A percentile compares a stretch with the other conserved stretches of the same genome.
Conservation (phyloP, 177 flowering plant species). For the Tripterygium wilfordii region DNA sequence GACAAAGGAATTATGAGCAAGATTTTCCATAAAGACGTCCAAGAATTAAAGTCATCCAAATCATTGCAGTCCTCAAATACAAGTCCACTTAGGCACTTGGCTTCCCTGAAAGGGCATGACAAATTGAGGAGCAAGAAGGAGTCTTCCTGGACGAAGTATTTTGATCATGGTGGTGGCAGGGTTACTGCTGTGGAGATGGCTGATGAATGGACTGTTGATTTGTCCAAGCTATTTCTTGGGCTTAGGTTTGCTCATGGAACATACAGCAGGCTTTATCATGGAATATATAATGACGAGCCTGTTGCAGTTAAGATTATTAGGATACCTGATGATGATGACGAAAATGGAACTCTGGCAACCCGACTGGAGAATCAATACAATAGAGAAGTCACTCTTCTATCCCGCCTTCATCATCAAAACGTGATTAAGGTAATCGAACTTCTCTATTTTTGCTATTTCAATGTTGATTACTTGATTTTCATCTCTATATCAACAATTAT, state of each 20-base stretch:
- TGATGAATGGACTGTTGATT: conserved; percentile 62
- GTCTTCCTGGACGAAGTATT: conserved; percentile 63
- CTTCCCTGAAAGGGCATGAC: conserved; percentile 31
- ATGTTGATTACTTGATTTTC: no score
- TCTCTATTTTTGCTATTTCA: neutral
- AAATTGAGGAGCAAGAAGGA: conserved; percentile 47
- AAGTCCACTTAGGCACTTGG: conserved; percentile 39
- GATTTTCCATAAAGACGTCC: conserved; percentile 20
- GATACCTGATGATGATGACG: conserved; percentile 83
- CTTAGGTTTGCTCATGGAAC: conserved; percentile 83
- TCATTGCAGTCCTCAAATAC: conserved; percentile 9
- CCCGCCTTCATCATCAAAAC: conserved; percentile 68
- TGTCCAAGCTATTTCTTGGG: conserved; percentile 71
- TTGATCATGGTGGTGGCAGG: conserved; percentile 69
- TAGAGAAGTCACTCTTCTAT: conserved; percentile 74
- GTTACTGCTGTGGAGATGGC: conserved; percentile 60
- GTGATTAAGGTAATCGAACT: conserved; percentile 56
- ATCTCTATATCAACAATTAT: no score
- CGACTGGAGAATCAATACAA: conserved; percentile 70
- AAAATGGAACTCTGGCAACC: conserved; percentile 52
- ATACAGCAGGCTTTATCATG: conserved; percentile 86
- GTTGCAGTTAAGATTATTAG: conserved; percentile 81
- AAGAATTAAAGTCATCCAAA: conserved; percentile 11
- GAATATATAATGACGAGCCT: conserved; percentile 64
- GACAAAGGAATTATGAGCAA: conserved; percentile 33